Evolutionary conservation across 139 green algal species (phyloP), one percentile per base, ranked within the genome.

Genomic region (Chlamydomonas schloesseri): DNA sequence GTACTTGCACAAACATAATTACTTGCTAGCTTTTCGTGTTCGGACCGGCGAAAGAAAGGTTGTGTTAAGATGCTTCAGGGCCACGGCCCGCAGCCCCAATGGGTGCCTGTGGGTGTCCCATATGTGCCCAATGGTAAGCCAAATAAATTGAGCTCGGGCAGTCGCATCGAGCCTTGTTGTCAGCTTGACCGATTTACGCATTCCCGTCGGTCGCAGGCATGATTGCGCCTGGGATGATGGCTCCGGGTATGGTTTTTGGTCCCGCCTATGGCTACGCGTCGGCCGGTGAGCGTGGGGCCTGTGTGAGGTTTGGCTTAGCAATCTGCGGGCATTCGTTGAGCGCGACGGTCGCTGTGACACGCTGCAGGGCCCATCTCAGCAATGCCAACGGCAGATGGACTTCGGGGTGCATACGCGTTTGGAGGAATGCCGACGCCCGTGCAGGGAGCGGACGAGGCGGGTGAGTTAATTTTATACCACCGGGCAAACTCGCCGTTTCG

Each of bases 221-320:
- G 37, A 85, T 85, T 15, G 79, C 65, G 10, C 79, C 79, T 36
- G 79, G 79, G 3, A 77, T 85, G 67, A 76, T 85, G 5, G 37
- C 79, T 10, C 67, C 67, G 3, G 79, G 79, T 42, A 76, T 85
- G 65, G 67, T 85, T 0, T 76, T 85, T 57, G 60, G 65, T 21
- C 42, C 62, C 9, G 78, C 57, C 46, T 85, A 85, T 76, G 79
- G 79, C 21, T 85, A 70, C 62, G 65, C 79, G 57, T 85, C 79
- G 31, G 64, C 78, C 26, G 78, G 78, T 84, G 53, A 50, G 42
- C n/a, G 78, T 58, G 28, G 26, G 60, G 24, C 58, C 60, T 72
- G 20, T 73, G 57, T 20, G 76, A 72, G 60, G 76, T 64, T 73
- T 8, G 13, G 69, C 17, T n/a, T 70, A 6, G 53, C n/a, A 55